These are phyloP conservation scores for Sphenostylis stenocarpa DNA, from an alignment of 306 rosid species.

Conservation along the genomic window DNA sequence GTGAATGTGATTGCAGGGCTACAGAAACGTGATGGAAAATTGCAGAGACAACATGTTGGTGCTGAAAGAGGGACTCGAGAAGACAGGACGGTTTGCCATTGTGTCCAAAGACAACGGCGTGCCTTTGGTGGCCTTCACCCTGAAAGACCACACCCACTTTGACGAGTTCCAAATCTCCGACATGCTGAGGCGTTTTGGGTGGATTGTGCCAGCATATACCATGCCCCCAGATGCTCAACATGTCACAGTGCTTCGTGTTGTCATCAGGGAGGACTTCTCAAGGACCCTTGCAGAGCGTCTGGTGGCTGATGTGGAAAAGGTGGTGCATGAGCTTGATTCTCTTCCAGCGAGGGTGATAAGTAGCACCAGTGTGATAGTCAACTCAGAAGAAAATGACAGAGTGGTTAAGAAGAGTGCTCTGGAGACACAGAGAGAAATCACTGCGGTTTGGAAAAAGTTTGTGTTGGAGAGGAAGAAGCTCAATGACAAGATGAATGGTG, in stretches of 20 bases:
- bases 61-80: slow-evolving; percentile 71
- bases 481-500: slow-evolving; percentile 71
- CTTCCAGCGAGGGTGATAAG: slow-evolving; percentile 52
- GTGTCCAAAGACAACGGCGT: slow-evolving; percentile 86
- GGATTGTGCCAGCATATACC: slow-evolving; percentile 96
- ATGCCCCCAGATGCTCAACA: slow-evolving; percentile 91
- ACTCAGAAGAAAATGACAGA: slow-evolving; percentile 13
- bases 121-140: slow-evolving; percentile 83
- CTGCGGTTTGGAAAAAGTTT: slow-evolving; percentile 78
- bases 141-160: slow-evolving; percentile 60
- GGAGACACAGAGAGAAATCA: slow-evolving; percentile 71
- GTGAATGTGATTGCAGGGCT: slow-evolving; percentile 54
- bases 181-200: slow-evolving; percentile 69
- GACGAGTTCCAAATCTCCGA: slow-evolving; percentile 81
- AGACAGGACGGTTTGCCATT: slow-evolving; percentile 63
- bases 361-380: slow-evolving; percentile 17
- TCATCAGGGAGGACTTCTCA: slow-evolving; percentile 86
- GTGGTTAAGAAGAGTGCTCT: slow-evolving; percentile 51
- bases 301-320: slow-evolving; percentile 60
- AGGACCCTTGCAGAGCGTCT: slow-evolving; percentile 92
- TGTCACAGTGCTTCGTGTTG: slow-evolving; percentile 80
- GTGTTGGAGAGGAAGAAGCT: slow-evolving; percentile 72
- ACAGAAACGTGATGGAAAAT: slow-evolving; percentile 83
- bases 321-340: slow-evolving; percentile 70
- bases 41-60: slow-evolving; percentile 88